A percentile compares a stretch with the other conserved stretches of the same genome.
Evolutionary conservation across 495 filamentous ascomycete genomes (phyloP).

Genomic region (Aspergillus bertholletiae): DNA sequence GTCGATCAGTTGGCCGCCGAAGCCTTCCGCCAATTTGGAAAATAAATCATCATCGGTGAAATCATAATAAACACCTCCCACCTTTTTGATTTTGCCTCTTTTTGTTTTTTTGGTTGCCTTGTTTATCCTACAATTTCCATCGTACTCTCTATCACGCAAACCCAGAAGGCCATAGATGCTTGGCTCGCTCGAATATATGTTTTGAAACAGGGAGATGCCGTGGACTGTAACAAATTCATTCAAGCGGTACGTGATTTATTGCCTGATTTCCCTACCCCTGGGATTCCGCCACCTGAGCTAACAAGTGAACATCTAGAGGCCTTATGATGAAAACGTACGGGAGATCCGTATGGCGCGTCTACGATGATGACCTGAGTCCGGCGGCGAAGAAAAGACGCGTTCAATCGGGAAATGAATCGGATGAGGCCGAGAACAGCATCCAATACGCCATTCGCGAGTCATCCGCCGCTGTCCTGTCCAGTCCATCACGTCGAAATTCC

Average conservation of each 20-base stretch:
- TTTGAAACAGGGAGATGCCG: constrained; percentile 43
- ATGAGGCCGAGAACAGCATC: constrained; percentile 45
- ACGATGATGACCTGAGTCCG: constrained; percentile 41
- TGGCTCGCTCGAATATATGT: constrained; percentile 17
- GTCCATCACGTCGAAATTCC: constrained; percentile 46
- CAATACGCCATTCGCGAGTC: constrained; percentile 49
- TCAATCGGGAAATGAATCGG: constrained; percentile 32
- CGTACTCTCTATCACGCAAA: constrained; percentile 4
- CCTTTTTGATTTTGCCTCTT: neutral
- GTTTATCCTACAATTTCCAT: neutral
- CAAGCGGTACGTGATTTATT: constrained; percentile 39
- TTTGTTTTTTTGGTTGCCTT: too few species aligned
- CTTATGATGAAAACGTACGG: constrained; percentile 54
- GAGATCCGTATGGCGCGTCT: constrained; percentile 46
- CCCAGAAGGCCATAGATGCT: constrained; percentile 16
- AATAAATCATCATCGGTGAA: constrained; percentile 17
- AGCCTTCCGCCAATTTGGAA: constrained; percentile 17
- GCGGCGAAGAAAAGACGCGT: constrained; percentile 49
- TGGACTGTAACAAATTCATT: constrained; percentile 58
- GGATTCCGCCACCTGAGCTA: neutral
- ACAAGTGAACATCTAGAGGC: constrained; percentile 28
- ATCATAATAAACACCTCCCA: constrained; percentile 7
- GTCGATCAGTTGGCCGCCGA: constrained; percentile 22
- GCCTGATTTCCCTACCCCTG: neutral
- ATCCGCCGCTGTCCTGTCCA: constrained; percentile 46